Conservation (phyloP, 805 yeast species). For the Candida ascalaphidarum region DNA sequence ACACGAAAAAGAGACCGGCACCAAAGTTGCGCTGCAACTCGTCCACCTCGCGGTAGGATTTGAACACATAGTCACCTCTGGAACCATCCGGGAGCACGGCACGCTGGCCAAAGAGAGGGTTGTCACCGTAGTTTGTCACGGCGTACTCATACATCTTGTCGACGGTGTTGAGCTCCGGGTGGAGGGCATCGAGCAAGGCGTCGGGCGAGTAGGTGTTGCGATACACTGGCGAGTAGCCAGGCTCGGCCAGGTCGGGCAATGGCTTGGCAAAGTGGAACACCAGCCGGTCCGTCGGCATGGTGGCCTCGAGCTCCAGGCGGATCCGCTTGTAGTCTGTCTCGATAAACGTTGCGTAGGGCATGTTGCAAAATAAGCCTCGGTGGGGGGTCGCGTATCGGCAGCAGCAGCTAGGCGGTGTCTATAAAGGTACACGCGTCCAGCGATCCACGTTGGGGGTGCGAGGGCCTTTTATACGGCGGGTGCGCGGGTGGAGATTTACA, state of each 20-base stretch:
- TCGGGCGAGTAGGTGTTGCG: slow-evolving; percentile 5
- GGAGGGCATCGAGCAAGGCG: slow-evolving; percentile 5
- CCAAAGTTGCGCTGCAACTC: slow-evolving; percentile 4
- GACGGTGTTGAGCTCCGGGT: slow-evolving; percentile 6
- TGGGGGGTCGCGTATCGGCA: too few species aligned
- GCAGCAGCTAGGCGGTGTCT: too few species aligned
- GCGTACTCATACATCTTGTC: slow-evolving; percentile 5
- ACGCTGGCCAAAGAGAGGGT: slow-evolving; percentile 5
- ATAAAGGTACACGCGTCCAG: too few species aligned
- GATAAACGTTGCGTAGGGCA: too few species aligned
- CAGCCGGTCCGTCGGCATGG: too few species aligned
- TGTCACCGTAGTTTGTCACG: slow-evolving; percentile 1
- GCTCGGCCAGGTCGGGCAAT: neutral
- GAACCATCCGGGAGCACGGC: slow-evolving; percentile 4
- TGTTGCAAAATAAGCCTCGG: too few species aligned
- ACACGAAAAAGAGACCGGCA: slow-evolving; percentile 8
- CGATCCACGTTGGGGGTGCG: too few species aligned
- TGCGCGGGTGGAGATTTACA: too few species aligned
- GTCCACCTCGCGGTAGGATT: slow-evolving; percentile 3
- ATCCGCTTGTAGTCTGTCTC: slow-evolving; percentile 4
- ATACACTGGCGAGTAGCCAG: slow-evolving; percentile 8
- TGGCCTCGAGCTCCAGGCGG: too few species aligned
- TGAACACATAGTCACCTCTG: slow-evolving; percentile 5
- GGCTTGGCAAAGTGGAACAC: too few species aligned
- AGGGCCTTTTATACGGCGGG: too few species aligned